Percentiles rank a stretch among this genome's conserved stretches.
Conservation (phyloP, 2,329 filamentous ascomycete species). For the Penicillium sp. region DNA sequence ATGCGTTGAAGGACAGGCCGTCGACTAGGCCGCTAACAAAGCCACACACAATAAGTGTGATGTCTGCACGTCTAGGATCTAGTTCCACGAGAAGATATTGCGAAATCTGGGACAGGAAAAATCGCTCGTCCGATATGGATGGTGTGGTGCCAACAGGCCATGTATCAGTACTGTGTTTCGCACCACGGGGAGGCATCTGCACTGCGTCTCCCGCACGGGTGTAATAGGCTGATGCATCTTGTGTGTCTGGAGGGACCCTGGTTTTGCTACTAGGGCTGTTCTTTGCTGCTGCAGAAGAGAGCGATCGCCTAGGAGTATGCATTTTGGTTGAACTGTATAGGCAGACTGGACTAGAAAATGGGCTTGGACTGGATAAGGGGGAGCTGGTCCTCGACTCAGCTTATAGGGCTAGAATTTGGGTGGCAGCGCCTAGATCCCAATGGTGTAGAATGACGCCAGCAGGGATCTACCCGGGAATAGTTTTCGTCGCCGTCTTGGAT, state of each 20-base stretch:
- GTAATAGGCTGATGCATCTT: not conserved
- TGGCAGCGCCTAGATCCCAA: not conserved
- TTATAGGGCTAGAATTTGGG: conserved; percentile 2
- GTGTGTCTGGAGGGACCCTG: not conserved
- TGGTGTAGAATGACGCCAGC: conserved; percentile 1
- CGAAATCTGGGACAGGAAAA: not conserved
- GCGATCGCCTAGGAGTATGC: not conserved
- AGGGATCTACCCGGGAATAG: conserved; percentile 3
- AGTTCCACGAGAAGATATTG: conserved; percentile 14
- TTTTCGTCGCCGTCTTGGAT: conserved; percentile 2
- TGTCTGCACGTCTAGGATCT: conserved; percentile 24
- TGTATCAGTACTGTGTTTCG: not conserved
- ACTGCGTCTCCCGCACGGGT: not conserved
- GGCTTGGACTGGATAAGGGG: not conserved
- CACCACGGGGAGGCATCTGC: not conserved
- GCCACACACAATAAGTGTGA: conserved; percentile 33
- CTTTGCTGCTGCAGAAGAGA: conserved; percentile 5
- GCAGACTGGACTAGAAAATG: not conserved
- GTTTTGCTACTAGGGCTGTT: not conserved
- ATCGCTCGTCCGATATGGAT: not conserved
- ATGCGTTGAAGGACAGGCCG: conserved; percentile 40
- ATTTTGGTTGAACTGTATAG: not conserved
- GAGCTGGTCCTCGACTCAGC: not conserved
- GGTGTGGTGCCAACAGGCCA: not conserved
- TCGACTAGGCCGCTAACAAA: conserved; percentile 40